Conservation (phyloP, 345 rosid species). For the Brassica rapa region DNA sequence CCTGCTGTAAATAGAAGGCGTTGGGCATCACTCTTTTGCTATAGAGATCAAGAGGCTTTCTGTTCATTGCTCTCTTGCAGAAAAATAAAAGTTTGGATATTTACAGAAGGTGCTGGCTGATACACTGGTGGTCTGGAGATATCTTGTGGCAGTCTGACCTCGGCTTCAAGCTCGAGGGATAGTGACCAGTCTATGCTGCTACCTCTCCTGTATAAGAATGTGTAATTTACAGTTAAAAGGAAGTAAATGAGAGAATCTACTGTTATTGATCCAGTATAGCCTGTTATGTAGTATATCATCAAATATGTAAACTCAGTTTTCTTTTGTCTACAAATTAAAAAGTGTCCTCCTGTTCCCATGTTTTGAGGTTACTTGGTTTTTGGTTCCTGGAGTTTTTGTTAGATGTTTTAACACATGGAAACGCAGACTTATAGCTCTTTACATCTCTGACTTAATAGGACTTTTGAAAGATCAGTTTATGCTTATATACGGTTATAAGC, state of each 20-base stretch:
- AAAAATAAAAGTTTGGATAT: conserved; percentile 24
- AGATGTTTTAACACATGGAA: not conserved
- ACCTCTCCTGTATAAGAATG: conserved; percentile 31
- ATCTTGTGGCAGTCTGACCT: conserved; percentile 25
- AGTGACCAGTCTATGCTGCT: conserved; percentile 24
- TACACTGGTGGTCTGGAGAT: conserved; percentile 31
- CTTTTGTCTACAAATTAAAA: not conserved
- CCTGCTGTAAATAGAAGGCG: conserved; percentile 49
- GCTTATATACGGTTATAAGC: not conserved
- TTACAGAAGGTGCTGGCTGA: conserved; percentile 32
- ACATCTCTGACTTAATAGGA: not conserved
- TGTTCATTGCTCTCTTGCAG: conserved; percentile 33
- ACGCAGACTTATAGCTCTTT: not conserved
- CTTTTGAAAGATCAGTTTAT: not conserved
- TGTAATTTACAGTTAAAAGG: conserved; percentile 33
- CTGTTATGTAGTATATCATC: conserved; percentile 24
- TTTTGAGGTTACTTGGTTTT: conserved; percentile 5
- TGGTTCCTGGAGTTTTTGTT: not conserved
- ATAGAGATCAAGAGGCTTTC: conserved; percentile 39
- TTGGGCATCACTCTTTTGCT: conserved; percentile 9
- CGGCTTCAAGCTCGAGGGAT: conserved; percentile 6
- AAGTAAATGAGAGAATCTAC: conserved; percentile 6
- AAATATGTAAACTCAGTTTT: conserved; percentile 6
- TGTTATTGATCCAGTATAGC: conserved; percentile 27
- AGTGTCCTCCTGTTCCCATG: not conserved